phyloP scores from a whole-genome alignment of 2,329 filamentous ascomycete species.

The Aspergillus phoenicis region DNA sequence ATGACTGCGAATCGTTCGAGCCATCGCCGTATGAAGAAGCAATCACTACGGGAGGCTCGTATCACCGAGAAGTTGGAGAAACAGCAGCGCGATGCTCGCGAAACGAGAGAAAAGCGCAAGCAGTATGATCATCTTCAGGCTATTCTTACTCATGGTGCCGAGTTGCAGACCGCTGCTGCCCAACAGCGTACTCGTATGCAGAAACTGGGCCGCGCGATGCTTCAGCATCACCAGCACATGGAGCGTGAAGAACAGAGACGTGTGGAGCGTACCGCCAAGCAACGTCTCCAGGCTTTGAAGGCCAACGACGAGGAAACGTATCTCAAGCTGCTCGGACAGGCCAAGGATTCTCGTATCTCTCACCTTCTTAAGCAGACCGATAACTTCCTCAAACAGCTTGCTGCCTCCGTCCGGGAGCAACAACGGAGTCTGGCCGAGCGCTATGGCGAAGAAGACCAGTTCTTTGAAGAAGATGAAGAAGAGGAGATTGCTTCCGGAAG shows the following conservation, averaged over 20 bases:
- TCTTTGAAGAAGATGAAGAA: constrained; percentile 64
- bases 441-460: constrained; percentile 67
- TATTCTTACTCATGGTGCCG: constrained; percentile 77
- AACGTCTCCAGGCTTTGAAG: constrained; percentile 97
- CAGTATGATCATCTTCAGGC: constrained; percentile 88
- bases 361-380: constrained; percentile 96
- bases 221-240: constrained; percentile 87
- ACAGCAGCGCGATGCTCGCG: constrained; percentile 93
- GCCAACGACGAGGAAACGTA: constrained; percentile 99
- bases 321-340: constrained; percentile 94
- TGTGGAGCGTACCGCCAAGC: constrained; percentile 95
- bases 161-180: constrained; percentile 69
- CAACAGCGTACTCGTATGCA: constrained; percentile 73
- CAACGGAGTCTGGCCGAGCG: constrained; percentile 79
- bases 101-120: constrained; percentile 97
- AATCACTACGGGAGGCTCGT: constrained; percentile 88
- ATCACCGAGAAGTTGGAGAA: constrained; percentile 99
- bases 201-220: constrained; percentile 89
- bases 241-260: constrained; percentile 99
- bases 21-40: constrained; percentile 96
- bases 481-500: constrained; percentile 67
- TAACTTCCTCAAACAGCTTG: constrained; percentile 93
- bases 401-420: constrained; percentile 90
- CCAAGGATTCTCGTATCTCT: constrained; percentile 98
- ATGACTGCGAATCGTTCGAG: constrained; percentile 93